Evolutionary conservation across 2,329 filamentous ascomycete genomes (phyloP).

Genomic region (Arthrobotrys sphaeroides): DNA sequence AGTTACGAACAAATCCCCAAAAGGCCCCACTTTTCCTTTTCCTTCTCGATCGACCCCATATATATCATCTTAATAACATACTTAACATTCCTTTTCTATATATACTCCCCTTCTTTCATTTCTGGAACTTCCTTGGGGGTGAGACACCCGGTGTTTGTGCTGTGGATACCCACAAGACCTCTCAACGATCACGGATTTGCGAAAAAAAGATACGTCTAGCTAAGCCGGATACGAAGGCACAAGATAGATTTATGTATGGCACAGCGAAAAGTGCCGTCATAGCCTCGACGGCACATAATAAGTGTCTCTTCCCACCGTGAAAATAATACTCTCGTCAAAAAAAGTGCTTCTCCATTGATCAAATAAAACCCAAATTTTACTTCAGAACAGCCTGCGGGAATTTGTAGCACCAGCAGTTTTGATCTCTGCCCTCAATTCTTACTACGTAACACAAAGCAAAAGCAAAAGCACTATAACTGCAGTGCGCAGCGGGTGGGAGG

Average conservation of each 20-base stretch:
- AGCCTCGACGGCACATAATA: background rate
- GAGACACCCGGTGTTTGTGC: constrained; percentile 4
- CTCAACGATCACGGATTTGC: background rate
- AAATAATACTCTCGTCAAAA: too few species aligned
- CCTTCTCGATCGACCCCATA: background rate
- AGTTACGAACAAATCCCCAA: background rate
- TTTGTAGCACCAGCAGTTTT: constrained; percentile 16
- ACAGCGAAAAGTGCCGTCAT: background rate
- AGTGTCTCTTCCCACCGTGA: too few species aligned
- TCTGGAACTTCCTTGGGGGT: constrained; percentile 10
- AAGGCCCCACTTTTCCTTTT: background rate
- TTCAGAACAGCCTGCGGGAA: constrained; percentile 21
- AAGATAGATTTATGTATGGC: background rate
- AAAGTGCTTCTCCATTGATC: too few species aligned
- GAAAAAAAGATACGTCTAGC: background rate
- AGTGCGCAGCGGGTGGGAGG: too few species aligned
- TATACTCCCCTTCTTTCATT: constrained; percentile 16
- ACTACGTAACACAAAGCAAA: constrained; percentile 38
- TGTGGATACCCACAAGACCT: background rate
- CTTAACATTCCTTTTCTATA: constrained; percentile 16
- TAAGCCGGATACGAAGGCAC: background rate
- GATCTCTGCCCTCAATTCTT: constrained; percentile 3
- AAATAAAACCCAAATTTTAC: background rate
- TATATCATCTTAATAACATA: constrained; percentile 2
- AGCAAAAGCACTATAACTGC: constrained; percentile 26